A percentile compares a stretch with the other conserved stretches of the same genome.
These are phyloP conservation scores for Psilocybe tampanensis DNA, from an alignment of 768 basidiomycete genomes.

Conservation along the genomic window DNA sequence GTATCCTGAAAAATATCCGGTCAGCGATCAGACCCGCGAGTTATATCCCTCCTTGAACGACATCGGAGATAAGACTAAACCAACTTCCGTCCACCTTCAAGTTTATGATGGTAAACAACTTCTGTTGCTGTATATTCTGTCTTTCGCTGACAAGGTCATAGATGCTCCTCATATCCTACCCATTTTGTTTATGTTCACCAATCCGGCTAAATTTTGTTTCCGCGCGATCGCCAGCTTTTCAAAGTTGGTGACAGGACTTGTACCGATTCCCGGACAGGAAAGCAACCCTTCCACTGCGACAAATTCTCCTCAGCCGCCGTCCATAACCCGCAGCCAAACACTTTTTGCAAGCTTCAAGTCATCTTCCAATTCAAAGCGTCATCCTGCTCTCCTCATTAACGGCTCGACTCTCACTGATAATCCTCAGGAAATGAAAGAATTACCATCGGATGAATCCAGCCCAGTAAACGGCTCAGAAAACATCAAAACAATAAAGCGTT, in stretches of 20 bases:
- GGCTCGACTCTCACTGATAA: slow-evolving; percentile 1
- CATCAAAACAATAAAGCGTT: slow-evolving; percentile 24
- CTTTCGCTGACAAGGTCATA: slow-evolving; percentile 30
- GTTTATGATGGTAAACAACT: slow-evolving; percentile 79
- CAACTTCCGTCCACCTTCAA: slow-evolving; percentile 89
- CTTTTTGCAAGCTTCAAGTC: slow-evolving; percentile 21
- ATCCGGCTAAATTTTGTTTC: slow-evolving; percentile 79
- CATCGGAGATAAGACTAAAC: slow-evolving; percentile 50
- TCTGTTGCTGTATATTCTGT: slow-evolving; percentile 2
- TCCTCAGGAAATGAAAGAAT: not conserved
- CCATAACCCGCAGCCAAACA: slow-evolving; percentile 15
- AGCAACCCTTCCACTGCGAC: slow-evolving; percentile 8
- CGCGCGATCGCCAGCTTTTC: slow-evolving; percentile 74
- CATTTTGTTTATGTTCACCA: slow-evolving; percentile 74
- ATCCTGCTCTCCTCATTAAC: not conserved
- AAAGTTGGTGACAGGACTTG: slow-evolving; percentile 61
- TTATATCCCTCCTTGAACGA: slow-evolving; percentile 60
- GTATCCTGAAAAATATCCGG: slow-evolving; percentile 68
- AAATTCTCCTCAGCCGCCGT: slow-evolving; percentile 1
- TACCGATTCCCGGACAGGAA: slow-evolving; percentile 11
- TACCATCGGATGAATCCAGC: not conserved
- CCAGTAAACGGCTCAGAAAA: not conserved
- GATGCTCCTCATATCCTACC: slow-evolving; percentile 77
- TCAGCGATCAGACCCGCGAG: slow-evolving; percentile 43
- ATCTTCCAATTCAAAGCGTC: not conserved